Base-by-base conservation (phyloP, 805 yeast genomes). In the Candida qinlingensis region DNA sequence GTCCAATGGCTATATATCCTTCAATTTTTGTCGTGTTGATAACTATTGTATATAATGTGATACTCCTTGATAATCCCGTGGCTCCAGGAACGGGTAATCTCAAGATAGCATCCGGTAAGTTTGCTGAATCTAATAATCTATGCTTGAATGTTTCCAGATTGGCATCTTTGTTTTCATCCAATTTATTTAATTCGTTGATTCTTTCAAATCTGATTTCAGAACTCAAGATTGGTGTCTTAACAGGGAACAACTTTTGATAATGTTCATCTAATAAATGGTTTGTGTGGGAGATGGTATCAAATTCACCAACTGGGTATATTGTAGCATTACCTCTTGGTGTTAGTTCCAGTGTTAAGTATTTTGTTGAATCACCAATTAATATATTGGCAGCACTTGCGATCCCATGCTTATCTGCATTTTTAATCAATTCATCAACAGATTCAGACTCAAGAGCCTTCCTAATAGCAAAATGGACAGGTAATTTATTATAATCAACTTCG, bases 391-490 rank as follows among this genome's bases (percentile, higher is more conserved):
- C 51, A 42, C 61, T 54, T 26, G 61, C 65, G 39, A 58, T 54
- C 3, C 62, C 60, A 37, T 49, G 36, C 4, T 39, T 30, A 26
- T 54, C 41, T 26, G 60, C 39, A 26, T 43, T 46, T 6, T 38
- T 39, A 6, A 55, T 35, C 8, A 55, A 54, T 10, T 52, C 59
- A 31, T 52, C 54, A 13, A 56, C 54, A n/a, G 51, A 39, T 3
- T 42, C 27, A 39, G 57, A 53, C 40, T 70, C 69, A 45, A 70
- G 50, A 3, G 65, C 62, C 38, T 60, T 57, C 42, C 75, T 57
- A 13, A 71, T 49, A 1, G 69, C 64, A 41, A 71, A 54, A 49
- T 71, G 74, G 40, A 69, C 58, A 5, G 75, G 75, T 36, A 66
- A 55, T 44, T 63, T 62, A 13, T 56, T 47, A 11, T 54, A 52